These are phyloP conservation scores for Melocanna baccifera DNA, from an alignment of 176 grass and related monocot genomes.

Conservation along the genomic window DNA sequence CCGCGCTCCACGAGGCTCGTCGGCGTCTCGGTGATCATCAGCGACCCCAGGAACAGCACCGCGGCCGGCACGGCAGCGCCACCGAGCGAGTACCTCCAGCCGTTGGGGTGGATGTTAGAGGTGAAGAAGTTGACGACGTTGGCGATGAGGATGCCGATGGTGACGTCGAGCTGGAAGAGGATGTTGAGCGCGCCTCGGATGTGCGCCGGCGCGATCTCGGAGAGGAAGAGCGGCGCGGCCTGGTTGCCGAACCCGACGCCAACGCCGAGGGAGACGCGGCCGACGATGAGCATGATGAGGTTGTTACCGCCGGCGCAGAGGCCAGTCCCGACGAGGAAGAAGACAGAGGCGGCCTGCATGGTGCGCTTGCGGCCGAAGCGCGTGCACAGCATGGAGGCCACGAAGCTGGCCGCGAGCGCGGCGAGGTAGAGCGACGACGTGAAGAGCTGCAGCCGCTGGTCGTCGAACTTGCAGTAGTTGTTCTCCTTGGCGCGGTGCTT, in stretches of 20 bases:
- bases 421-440: constrained; percentile 73
- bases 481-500: constrained; percentile 54
- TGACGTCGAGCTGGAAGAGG: constrained; percentile 75
- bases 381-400: constrained; percentile 37
- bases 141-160: constrained; percentile 64
- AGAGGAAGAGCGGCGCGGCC: constrained; percentile 69
- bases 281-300: constrained; percentile 57
- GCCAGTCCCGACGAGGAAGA: constrained; percentile 38
- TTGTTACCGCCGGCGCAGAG: not conserved
- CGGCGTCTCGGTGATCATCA: constrained; percentile 61
- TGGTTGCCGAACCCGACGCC: constrained; percentile 73
- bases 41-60: constrained; percentile 39
- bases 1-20: constrained; percentile 64
- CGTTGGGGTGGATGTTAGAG: constrained; percentile 30
- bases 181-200: constrained; percentile 72
- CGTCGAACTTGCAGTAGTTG: constrained; percentile 77
- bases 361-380: constrained; percentile 34
- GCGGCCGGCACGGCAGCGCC: constrained; percentile 41
- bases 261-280: constrained; percentile 53
- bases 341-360: constrained; percentile 46
- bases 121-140: constrained; percentile 61
- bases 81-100: constrained; percentile 58
- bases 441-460: constrained; percentile 60
- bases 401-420: constrained; percentile 49
- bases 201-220: constrained; percentile 59